Evolutionary conservation across 1,284 basidiomycete genomes (phyloP).

Genomic region (Trametes versicolor): DNA sequence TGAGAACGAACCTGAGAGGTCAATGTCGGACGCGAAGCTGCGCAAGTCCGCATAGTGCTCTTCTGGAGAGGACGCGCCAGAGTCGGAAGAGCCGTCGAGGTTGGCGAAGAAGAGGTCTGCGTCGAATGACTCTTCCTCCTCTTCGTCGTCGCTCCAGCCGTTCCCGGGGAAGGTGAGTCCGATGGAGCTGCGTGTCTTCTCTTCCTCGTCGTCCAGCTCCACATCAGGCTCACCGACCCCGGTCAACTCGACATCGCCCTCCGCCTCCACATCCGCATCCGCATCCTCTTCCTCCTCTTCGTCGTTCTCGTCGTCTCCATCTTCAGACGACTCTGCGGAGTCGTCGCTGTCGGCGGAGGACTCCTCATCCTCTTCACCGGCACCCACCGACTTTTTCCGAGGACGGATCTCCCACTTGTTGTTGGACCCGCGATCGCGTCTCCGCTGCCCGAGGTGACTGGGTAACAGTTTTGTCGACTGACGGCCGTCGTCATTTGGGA

Average conservation of each 20-base stretch:
- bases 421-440: conserved; percentile 50
- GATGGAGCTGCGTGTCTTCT: conserved; percentile 45
- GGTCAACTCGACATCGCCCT: conserved; percentile 55
- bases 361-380: conserved; percentile 53
- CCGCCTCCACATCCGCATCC: conserved; percentile 48
- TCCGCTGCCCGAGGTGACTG: conserved; percentile 52
- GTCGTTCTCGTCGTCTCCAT: conserved; percentile 64
- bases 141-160: conserved; percentile 71
- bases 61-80: conserved; percentile 46
- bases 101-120: conserved; percentile 83
- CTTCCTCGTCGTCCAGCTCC: conserved; percentile 42
- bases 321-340: conserved; percentile 49
- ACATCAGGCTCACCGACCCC: conserved; percentile 51
- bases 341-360: conserved; percentile 47
- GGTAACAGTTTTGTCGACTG: conserved; percentile 33
- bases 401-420: conserved; percentile 76
- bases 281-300: conserved; percentile 51
- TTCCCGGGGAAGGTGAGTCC: conserved; percentile 63
- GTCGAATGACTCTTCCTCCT: conserved; percentile 79
- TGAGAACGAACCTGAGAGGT: conserved; percentile 37
- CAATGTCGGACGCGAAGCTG: conserved; percentile 41
- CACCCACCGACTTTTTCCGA: conserved; percentile 72
- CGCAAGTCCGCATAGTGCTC: conserved; percentile 47
- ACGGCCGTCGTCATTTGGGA: conserved; percentile 55
- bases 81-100: conserved; percentile 61